These are phyloP conservation scores for Blastobotrys raffinosifermentans DNA, from an alignment of 1,139 yeast genomes.

Conservation along the genomic window DNA sequence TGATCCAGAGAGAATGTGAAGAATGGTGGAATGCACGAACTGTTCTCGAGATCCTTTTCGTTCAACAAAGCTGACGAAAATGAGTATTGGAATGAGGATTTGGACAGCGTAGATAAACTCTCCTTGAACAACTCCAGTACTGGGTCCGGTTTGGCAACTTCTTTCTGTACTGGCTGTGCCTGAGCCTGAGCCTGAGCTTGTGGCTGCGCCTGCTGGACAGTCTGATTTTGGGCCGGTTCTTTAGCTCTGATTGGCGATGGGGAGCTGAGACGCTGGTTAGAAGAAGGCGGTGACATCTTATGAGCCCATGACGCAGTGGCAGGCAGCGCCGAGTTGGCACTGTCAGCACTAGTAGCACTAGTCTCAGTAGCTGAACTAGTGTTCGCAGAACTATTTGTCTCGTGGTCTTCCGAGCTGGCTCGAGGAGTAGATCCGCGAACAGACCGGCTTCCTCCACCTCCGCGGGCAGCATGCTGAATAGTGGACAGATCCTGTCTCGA, in stretches of 20 bases:
- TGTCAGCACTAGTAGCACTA: constrained; percentile 26
- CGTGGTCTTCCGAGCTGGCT: constrained; percentile 19
- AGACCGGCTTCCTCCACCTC: constrained; percentile 16
- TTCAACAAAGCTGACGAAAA: constrained; percentile 35
- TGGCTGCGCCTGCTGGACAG: constrained; percentile 12
- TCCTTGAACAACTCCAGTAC: constrained; percentile 30
- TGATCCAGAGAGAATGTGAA: constrained; percentile 36
- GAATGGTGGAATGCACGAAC: constrained; percentile 35
- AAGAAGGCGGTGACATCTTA: constrained; percentile 25
- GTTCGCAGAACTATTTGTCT: constrained; percentile 25
- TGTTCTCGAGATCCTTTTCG: constrained; percentile 30
- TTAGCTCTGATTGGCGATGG: too few relatives aligned
- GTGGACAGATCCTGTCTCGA: constrained; percentile 89
- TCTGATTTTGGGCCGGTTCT: too few relatives aligned
- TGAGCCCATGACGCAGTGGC: constrained; percentile 39
- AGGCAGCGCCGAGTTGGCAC: constrained; percentile 29
- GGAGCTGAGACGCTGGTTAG: constrained; percentile 21
- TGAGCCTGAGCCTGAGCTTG: constrained; percentile 14
- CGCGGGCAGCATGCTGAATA: constrained; percentile 45
- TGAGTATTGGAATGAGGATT: constrained; percentile 29
- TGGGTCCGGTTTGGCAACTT: constrained; percentile 26
- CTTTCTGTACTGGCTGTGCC: constrained; percentile 25
- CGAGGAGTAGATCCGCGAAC: constrained; percentile 3
- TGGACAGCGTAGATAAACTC: constrained; percentile 30
- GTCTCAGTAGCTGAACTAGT: constrained; percentile 33